These are phyloP conservation scores for Mesembryanthemum crystallinum DNA, from an alignment of 148 eudicot species.

Conservation along the genomic window DNA sequence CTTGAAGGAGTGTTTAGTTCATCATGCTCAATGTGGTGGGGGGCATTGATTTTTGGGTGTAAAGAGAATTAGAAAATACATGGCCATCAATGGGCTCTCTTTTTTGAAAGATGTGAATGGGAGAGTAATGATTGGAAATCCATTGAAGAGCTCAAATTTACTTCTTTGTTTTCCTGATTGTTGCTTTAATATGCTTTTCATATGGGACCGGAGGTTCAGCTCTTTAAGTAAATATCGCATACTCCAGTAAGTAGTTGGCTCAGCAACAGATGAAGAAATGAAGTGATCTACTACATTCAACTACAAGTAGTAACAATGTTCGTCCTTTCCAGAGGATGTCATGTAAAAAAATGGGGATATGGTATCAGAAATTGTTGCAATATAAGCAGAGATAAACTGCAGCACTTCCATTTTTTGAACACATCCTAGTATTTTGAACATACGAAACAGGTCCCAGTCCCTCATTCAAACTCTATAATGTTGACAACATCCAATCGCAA, in stretches of 20 bases:
- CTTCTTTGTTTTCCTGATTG: not conserved
- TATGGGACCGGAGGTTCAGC: not conserved
- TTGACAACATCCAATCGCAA: too few relatives aligned
- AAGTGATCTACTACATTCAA: too few relatives aligned
- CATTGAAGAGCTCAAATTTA: not conserved
- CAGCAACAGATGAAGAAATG: not conserved
- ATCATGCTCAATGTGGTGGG: not conserved
- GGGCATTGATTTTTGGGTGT: conserved; percentile 1
- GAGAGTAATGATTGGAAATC: not conserved
- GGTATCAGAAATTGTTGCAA: too few relatives aligned
- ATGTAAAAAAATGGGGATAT: too few relatives aligned
- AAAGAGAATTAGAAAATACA: not conserved
- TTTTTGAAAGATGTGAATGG: not conserved
- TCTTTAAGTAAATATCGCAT: not conserved
- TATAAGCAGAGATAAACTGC: too few relatives aligned
- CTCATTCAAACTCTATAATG: too few relatives aligned
- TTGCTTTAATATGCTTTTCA: conserved; percentile 14
- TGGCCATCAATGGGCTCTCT: not conserved
- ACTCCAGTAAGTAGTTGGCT: not conserved
- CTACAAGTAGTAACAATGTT: too few relatives aligned
- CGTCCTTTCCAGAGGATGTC: too few relatives aligned
- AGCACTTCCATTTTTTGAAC: too few relatives aligned
- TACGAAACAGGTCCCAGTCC: too few relatives aligned
- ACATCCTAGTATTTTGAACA: too few relatives aligned
- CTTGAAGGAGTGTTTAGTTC: conserved; percentile 3